These are phyloP conservation scores for Verticillium albo-atrum DNA, from an alignment of 2,329 filamentous ascomycete genomes.

Conservation along the genomic window DNA sequence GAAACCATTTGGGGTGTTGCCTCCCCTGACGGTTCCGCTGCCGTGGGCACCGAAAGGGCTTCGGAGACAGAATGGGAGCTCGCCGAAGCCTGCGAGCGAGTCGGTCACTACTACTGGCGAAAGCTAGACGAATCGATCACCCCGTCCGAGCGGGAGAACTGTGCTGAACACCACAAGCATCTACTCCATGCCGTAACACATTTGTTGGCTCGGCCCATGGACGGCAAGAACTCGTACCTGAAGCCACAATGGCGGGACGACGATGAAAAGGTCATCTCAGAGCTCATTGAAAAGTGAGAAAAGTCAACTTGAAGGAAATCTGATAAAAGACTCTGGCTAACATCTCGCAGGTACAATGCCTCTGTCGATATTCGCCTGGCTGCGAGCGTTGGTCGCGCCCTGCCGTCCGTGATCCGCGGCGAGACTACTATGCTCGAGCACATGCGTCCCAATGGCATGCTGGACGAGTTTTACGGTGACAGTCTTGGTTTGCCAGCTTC, in stretches of 20 bases:
- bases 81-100: neutral
- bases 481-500: constrained; percentile 8
- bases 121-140: neutral
- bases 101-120: neutral
- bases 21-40: constrained; percentile 14
- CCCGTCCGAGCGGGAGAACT: neutral
- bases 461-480: constrained; percentile 27
- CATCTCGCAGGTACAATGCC: too few species aligned
- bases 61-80: neutral
- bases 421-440: constrained; percentile 30
- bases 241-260: neutral
- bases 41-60: constrained; percentile 13
- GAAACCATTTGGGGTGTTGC: constrained; percentile 4
- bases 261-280: neutral
- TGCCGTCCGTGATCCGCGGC: constrained; percentile 27
- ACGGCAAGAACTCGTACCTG: neutral
- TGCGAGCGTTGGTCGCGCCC: neutral
- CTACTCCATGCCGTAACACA: neutral
- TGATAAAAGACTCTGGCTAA: too few species aligned
- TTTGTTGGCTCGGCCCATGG: neutral
- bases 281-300: neutral
- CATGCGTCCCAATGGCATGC: constrained; percentile 25
- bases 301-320: too few species aligned
- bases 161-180: neutral
- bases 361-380: neutral